A percentile compares a stretch with the other conserved stretches of the same genome.
These are phyloP conservation scores for Alliaria petiolata DNA, from an alignment of 345 rosid species.

Conservation along the genomic window DNA sequence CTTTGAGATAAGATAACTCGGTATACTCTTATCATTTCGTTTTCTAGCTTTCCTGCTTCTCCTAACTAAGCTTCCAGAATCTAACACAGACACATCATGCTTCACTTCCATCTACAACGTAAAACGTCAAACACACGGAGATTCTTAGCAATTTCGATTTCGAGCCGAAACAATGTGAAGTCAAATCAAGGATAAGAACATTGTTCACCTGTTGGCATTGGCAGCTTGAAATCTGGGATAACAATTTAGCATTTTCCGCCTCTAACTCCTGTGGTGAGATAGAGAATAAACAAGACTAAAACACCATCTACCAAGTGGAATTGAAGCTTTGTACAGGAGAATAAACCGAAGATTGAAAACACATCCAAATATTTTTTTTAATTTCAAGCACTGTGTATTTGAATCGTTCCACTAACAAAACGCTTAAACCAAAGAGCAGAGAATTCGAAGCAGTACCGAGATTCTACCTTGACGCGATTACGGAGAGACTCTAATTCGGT, in stretches of 20 bases:
- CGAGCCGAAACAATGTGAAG: background rate
- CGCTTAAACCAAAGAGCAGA: background rate
- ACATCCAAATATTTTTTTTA: background rate
- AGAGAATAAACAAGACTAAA: background rate
- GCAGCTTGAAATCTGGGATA: constrained; percentile 48
- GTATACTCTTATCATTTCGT: constrained; percentile 16
- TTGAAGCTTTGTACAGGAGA: background rate
- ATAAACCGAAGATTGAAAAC: background rate
- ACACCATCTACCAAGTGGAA: background rate
- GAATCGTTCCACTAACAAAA: background rate
- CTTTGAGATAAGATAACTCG: constrained; percentile 36
- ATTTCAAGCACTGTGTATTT: background rate
- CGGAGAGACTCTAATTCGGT: constrained; percentile 38
- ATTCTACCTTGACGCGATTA: constrained; percentile 42
- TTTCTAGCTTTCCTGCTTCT: constrained; percentile 24
- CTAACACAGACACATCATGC: constrained; percentile 17
- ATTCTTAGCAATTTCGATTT: background rate
- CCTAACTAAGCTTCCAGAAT: constrained; percentile 20
- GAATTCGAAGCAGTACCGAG: background rate
- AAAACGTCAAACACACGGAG: background rate
- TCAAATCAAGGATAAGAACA: background rate
- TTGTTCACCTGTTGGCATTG: constrained; percentile 49
- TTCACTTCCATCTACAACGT: constrained; percentile 35
- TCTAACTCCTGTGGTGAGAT: constrained; percentile 56
- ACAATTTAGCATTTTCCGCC: constrained; percentile 50